Evolutionary conservation across 2,329 filamentous ascomycete species (phyloP), one percentile per base, ranked within the genome.

Genomic region (Cyphellophora europaea): DNA sequence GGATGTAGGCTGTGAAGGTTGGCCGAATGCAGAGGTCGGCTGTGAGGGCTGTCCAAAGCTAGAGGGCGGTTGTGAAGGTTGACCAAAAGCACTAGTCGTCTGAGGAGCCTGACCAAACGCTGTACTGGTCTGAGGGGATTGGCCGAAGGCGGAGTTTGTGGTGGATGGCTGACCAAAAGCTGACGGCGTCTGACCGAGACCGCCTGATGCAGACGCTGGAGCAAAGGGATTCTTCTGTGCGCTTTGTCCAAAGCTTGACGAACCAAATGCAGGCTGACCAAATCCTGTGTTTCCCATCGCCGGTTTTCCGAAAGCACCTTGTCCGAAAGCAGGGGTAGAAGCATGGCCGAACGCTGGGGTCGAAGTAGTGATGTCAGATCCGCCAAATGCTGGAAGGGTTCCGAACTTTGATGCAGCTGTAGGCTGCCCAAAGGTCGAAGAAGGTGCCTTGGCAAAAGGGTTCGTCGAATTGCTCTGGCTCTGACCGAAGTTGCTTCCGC

Each of bases 221-320:
- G 54, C 47, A 37, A 65, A 63, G 5, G 59, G 55, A 33, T 52
- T 57, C 19, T 38, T 46, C 14, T 30, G 29, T 4, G 37, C 37
- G 23, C 11, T 37, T 29, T 49, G 48, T 10, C 50, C 55, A 39
- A 61, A 62, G n/a, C 49, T 43, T 17, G 49, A 47, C 13, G 58
- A 54, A 5, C 51, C 43, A 30, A 49, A 44, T 27, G 43, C 49
- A 21, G 59, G 55, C 19, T 60, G 54, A 21, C 59, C 61, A 36
- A 66, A 59, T 13, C 49, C 46, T 10, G 49, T 50, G 11, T 47
- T 49, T 13, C 56, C 61, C 47, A 74, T 74, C 2, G 71, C 41
- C 15, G 56, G 49, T 59, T 69, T 44, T 49, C 44, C 41, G 48
- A 56, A 32, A 34, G 44, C 40, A 11, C 36, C 50, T 45, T 35